Base-by-base conservation (phyloP, 2,329 filamentous ascomycete species). In the Diplodia mutila region DNA sequence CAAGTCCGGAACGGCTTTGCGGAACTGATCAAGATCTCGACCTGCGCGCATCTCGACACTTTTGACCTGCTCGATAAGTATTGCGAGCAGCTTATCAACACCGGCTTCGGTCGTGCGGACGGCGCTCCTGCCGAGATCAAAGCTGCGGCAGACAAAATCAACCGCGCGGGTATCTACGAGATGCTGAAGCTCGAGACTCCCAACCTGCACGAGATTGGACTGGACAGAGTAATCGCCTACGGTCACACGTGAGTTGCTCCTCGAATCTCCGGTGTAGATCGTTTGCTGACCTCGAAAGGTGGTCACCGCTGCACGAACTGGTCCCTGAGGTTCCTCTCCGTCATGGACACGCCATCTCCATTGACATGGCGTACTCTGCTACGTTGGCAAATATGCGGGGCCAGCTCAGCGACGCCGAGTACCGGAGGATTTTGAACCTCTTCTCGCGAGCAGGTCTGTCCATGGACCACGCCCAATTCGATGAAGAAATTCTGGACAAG, bases 361-460 rank as follows among this genome's bases (percentile, higher is more conserved):
- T 91, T 69, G 90, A 91, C 75, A 92, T 92, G 90, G 90, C 89
- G 0, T 92, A 89, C 79, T 90, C 89, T 0, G 89, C 89, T 0
- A 91, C 90, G 0, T 82, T 92, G 4, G 88, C 89, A 21, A 85
- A 89, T 74, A 77, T 82, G 68, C 85, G 87, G n/a, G 87, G 87
- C 4, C 80, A 90, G 0, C 82, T 92, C 11, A 84, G 82, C 25
- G 80, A 87, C 53, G 81, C 80, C 1, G 89, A 91, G 70, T 88
- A 91, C 74, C 81, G 78, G 29, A 84, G 89, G 21, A 78, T 91
- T 0, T 79, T 91, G n/a, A 85, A 83, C 65, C 82, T 92, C 4
- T 91, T 92, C 78, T 91, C 89, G 0, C 84, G 89, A 53, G 89
- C 88, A 6, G 90, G 90, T 23, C 83, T 92, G 0, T 89, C 89